Base-by-base conservation (phyloP, 2,329 filamentous ascomycete genomes). In the Ophiostoma novo-ulmi region DNA sequence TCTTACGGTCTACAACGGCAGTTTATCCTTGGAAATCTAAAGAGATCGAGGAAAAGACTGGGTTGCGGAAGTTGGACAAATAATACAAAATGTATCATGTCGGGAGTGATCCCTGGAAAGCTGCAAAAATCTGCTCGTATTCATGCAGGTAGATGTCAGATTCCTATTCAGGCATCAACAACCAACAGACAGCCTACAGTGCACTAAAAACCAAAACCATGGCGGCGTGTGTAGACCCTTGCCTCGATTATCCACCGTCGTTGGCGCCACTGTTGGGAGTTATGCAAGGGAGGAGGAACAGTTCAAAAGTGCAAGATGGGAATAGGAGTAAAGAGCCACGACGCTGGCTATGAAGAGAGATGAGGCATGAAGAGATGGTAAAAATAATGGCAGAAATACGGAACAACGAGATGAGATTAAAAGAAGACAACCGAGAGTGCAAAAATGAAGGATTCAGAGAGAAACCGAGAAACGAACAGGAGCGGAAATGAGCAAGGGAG, bases 121-220 rank as follows among this genome's bases (percentile, higher is more conserved):
- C 44, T 48, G 44, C 44, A 48, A 48, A 20, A 48, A 48, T 14
- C 44, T 48, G 44, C 44, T 48, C 44, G 44, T 48, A 48, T 48
- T 48, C 44, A 48, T 48, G 44, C 44, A 48, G 17, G 44, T 17
- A 17, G 38, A 39, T 39, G 31, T 31, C 31, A 31, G 31, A 31
- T 48, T 17, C 2, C 14, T 17, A 20, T 20, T 48, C 44, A 48
- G 44, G 44, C 20, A 48, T 48, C 44, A 17, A n/a, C 7, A 17
- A 48, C 44, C 14, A 48, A 48, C 44, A 48, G 20, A 48, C 44
- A 48, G 44, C 14, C 44, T 48, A n/a, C 20, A n/a, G 14, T 8
- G 44, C 44, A 26, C n/a, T 22, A 55, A 26, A 58, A 58, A 58
- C 52, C 52, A 58, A 10, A 58, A 58, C 52, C 52, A 58, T 58